Evolutionary conservation across 2,329 filamentous ascomycete genomes (phyloP), one percentile per base, ranked within the genome.

Genomic region (Cryphonectria nitschkei): DNA sequence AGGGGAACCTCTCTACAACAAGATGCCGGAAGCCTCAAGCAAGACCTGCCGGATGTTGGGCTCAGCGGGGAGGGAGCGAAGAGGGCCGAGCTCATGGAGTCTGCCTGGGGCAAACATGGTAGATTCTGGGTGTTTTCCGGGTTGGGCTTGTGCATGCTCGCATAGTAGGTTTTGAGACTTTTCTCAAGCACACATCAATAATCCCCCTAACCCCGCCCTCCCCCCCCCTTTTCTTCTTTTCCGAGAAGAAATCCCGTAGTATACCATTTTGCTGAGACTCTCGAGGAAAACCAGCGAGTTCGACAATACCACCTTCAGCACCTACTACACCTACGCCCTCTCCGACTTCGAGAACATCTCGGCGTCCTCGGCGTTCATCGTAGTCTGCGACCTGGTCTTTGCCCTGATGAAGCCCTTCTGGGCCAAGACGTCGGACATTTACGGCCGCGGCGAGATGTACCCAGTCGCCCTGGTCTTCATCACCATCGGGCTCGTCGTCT

Each of bases 361-460:
- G 1, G 70, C 75, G n/a, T 69, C 78, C 7, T 77, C 76, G 0
- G 75, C 78, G 0, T 73, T 81, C 8, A 74, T 70, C 46, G 81
- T 79, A 6, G 79, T 79, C 22, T 72, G 69, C 2, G 78, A 76
- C 43, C 82, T 84, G 67, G 77, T 84, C 61, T 81, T 81, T 66
- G 85, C 87, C 4, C 84, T 89, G 22, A 83, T 86, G 70, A 90
- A 90, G 75, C 87, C 88, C 22, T 88, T 87, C 13, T 86, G 89
- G 78, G 87, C 87, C 67, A 90, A 90, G 77, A 80, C 90, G 52
- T 87, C 88, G 8, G 86, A 90, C 74, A 87, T 90, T 9, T 89
- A 89, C 68, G 88, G 88, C 37, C 85, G 89, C 37, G 85, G 88
- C n/a, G 86, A 89, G 76, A 88, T 87, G 2, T 90, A 90, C 75